Evolutionary conservation across 768 basidiomycete species (phyloP).

Genomic region (Mycena indigotica): DNA sequence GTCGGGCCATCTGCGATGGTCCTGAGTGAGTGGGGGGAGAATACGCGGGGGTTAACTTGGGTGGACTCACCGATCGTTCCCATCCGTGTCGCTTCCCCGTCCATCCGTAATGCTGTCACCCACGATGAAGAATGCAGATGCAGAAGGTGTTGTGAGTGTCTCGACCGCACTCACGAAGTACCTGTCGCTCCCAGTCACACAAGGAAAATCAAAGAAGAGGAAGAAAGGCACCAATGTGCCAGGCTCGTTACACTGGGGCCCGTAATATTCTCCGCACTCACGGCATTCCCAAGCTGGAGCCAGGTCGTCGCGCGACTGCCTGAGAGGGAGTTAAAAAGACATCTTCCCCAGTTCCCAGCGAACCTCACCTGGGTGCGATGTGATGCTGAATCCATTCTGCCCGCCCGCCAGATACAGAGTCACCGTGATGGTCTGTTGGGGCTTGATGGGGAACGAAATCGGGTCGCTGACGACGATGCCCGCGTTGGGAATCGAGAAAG

Average conservation of each 20-base stretch:
- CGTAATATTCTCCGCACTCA: slow-evolving; percentile 38
- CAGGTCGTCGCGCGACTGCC: slow-evolving; percentile 53
- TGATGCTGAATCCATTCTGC: slow-evolving; percentile 43
- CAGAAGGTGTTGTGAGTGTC: slow-evolving; percentile 35
- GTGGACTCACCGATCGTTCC: slow-evolving; percentile 45
- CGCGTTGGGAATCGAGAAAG: slow-evolving; percentile 45
- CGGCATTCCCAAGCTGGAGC: slow-evolving; percentile 41
- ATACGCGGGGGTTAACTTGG: background rate
- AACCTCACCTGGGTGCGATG: slow-evolving; percentile 51
- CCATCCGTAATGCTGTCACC: slow-evolving; percentile 60
- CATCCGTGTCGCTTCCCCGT: slow-evolving; percentile 45
- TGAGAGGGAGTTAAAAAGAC: too few species aligned
- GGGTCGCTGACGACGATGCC: slow-evolving; percentile 49
- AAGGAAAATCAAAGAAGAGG: too few species aligned
- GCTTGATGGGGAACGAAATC: slow-evolving; percentile 39
- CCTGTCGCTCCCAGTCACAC: slow-evolving; percentile 25
- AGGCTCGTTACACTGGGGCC: slow-evolving; percentile 32
- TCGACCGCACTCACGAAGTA: slow-evolving; percentile 50
- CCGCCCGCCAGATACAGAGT: slow-evolving; percentile 44
- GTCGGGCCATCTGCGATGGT: slow-evolving; percentile 47
- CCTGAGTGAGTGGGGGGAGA: background rate
- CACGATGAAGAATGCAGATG: slow-evolving; percentile 42
- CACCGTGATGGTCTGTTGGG: slow-evolving; percentile 43
- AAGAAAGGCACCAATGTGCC: slow-evolving; percentile 45
- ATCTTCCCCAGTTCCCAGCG: too few species aligned